Conservation (phyloP, 306 rosid genomes). For the Dalbergia oliveri region DNA sequence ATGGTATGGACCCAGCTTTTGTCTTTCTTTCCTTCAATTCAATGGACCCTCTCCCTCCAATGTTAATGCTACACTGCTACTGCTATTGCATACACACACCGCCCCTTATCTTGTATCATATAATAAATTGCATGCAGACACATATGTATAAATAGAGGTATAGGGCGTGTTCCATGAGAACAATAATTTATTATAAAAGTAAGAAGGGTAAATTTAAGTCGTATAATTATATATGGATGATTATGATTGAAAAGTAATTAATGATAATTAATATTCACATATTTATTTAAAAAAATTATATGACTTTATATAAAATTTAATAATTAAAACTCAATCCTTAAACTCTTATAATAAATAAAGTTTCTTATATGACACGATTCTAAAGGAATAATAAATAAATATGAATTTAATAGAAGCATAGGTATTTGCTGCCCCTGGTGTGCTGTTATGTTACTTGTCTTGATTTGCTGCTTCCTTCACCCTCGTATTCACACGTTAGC, state of each 20-base stretch:
- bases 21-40: not conserved
- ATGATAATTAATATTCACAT: no score
- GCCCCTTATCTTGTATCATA: not conserved
- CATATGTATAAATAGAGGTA: not conserved
- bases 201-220: no score
- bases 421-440: not conserved
- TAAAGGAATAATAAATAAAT: no score
- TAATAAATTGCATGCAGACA: not conserved
- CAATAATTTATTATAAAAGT: no score
- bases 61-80: not conserved
- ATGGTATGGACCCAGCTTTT: not conserved
- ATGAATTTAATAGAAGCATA: not conserved
- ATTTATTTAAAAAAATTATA: no score
- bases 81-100: not conserved
- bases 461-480: not conserved
- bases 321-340: no score
- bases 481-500: not conserved
- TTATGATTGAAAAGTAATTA: no score
- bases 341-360: no score
- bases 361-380: no score
- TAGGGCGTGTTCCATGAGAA: no score
- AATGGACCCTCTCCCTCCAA: not conserved
- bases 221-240: no score
- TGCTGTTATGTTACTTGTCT: not conserved
- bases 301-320: no score